Evolutionary conservation across 305 asterid species (phyloP), one percentile per base, ranked within the genome.

Genomic region (Fraxinus sp.): DNA sequence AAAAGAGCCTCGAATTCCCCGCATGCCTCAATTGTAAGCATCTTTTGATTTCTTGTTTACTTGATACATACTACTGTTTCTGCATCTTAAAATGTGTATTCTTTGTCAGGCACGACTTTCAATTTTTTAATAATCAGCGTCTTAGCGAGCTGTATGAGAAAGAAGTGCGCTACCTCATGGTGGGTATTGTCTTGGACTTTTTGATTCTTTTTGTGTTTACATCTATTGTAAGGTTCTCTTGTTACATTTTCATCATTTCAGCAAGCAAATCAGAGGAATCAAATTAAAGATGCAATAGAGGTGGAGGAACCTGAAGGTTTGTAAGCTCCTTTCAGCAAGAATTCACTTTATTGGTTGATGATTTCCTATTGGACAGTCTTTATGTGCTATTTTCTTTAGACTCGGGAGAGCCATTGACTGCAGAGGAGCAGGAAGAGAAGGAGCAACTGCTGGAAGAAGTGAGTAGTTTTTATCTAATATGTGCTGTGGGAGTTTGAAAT

Each of bases 151-250:
- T 97, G 72, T 97, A 95, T 80, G 99, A 97, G 90, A 97, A 97
- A 86, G 99, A 97, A 97, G 99, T 97, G 86, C 98, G 99, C 41
- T 89, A 79, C 84, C 98, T 97, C 59, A 91, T 93, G 98, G 99
- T 97, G 85, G 74, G 99, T 91, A 75, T 46, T 66, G 70, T 82
- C 85, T 79, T 7, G 5, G 64, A 74, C 79, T 73, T 79, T 84
- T 49, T 0, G 16, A 36, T 77, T 75, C 70, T 75, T 79, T 75
- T 46, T 46, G 70, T 68, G 81, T 39, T 22, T 82, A 13, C 82
- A 75, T 77, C 28, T 59, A 36, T 52, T 78, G 82, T 55, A 46
- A 55, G 52, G 36, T 79, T 46, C 37, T 73, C 52, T 68, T 77
- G 70, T 74, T 70, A 26, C 59, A 36, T 77, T 84, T 57, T 83